Evolutionary conservation across 805 yeast genomes (phyloP), one percentile per base, ranked within the genome.

Genomic region (Hanseniaspora occidentalis): DNA sequence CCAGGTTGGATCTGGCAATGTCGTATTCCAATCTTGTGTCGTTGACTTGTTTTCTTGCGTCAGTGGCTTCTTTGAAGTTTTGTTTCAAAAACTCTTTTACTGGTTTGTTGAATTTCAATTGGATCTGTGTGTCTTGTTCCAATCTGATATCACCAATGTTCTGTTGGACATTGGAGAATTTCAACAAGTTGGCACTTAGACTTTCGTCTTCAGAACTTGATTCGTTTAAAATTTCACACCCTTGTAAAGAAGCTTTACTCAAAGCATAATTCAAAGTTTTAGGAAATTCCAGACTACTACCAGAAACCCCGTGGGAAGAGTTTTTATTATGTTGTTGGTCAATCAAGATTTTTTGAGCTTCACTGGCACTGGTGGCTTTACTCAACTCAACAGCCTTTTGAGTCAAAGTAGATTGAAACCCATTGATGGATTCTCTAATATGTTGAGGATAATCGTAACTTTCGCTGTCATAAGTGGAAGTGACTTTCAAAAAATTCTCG

Each of bases 241-340:
- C 47, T 23, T 49, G 70, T 45, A 78, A 72, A 8, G 89, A 72
- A 31, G 89, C 88, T 43, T 89, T 73, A 36, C 84, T 73, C 44
- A 84, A 65, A 6, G 94, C 94, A 57, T 82, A 89, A 60, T 79
- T 78, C 53, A 84, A 67, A 13, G 94, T 84, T 67, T 82, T 81
- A 50, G 94, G 94, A 44, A 71, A 29, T 29, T 29, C 33, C 33
- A 29, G 16, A 25, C n/a, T 25, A 25, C n/a, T n/a, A 14, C 9
- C 33, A 9, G 33, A 13, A 29, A 18, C n/a, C 3, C 9, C 33
- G 18, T 6, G 14, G 13, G 31, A 6, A 5, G 35, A 6, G 7
- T 8, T 18, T 6, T 8, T 6, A 17, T 7, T 14, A 5, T 8
- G 19, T 14, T 8, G 8, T 33, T 66, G 20, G 67, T 64, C 40